Evolutionary conservation across 2,329 filamentous ascomycete genomes (phyloP).

Genomic region (Pseudocercospora fijiensis): DNA sequence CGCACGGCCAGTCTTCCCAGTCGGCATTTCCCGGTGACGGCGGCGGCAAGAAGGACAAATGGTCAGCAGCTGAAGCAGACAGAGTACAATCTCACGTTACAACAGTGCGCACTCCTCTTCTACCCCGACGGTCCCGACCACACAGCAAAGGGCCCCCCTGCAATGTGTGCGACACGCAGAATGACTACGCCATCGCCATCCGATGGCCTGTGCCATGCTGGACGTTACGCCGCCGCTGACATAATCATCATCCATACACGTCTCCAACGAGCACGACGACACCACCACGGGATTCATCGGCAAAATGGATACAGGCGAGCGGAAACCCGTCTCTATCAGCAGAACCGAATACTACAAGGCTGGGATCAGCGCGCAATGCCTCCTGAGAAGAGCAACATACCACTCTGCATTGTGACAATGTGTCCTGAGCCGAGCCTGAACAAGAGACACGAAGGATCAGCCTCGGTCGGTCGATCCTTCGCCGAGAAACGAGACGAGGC

Average conservation of each 20-base stretch:
- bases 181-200: neutral
- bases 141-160: neutral
- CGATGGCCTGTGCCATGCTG: neutral
- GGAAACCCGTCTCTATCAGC: no score
- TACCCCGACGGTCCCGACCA: neutral
- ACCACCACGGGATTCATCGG: neutral
- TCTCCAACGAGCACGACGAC: neutral
- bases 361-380: no score
- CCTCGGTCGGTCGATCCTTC: neutral
- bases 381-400: no score
- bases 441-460: neutral
- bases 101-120: neutral
- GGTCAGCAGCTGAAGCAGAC: neutral
- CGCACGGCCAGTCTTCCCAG: neutral
- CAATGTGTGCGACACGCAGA: neutral
- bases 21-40: neutral
- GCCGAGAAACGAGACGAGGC: neutral
- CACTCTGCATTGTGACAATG: no score
- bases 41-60: neutral
- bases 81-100: no score
- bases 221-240: neutral
- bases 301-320: no score
- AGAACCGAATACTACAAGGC: no score
- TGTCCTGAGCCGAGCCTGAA: neutral
- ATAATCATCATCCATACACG: neutral